These are phyloP conservation scores for Aspergillus sp. DNA, from an alignment of 2,329 filamentous ascomycete species.

Conservation along the genomic window DNA sequence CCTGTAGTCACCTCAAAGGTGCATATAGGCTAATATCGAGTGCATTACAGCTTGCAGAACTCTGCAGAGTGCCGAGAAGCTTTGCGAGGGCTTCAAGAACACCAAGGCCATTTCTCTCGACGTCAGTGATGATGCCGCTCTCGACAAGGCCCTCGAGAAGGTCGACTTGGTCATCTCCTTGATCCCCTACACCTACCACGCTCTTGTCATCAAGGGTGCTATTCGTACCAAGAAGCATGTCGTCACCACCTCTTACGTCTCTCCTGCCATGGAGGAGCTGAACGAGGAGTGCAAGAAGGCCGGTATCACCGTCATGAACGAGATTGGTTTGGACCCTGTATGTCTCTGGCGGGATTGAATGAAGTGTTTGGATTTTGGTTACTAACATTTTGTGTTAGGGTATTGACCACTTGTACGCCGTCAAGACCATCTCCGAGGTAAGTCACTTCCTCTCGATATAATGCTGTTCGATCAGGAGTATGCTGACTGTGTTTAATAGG, in stretches of 20 bases:
- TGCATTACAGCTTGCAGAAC: constrained; percentile 67
- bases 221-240: constrained; percentile 94
- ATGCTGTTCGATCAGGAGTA: not conserved
- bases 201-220: constrained; percentile 83
- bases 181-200: constrained; percentile 91
- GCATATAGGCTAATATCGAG: not conserved
- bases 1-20: too few species aligned
- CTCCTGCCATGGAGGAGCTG: constrained; percentile 85
- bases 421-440: constrained; percentile 68
- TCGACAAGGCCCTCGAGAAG: constrained; percentile 76
- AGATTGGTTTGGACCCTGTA: constrained; percentile 65
- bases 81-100: constrained; percentile 67
- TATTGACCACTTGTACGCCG: constrained; percentile 61
- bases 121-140: constrained; percentile 68
- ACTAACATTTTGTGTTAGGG: constrained; percentile 15
- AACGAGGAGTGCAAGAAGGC: constrained; percentile 79
- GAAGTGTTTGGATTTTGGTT: not conserved
- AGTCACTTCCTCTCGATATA: not conserved
- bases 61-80: constrained; percentile 68
- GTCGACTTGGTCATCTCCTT: constrained; percentile 74
- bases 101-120: constrained; percentile 77
- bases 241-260: constrained; percentile 91
- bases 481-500: constrained; percentile 42
- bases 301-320: constrained; percentile 96
- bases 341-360: constrained; percentile 1